A percentile compares a stretch with the other conserved stretches of the same genome.
phyloP scores from a whole-genome alignment of 495 filamentous ascomycete species.

The Penicillium canescens region DNA sequence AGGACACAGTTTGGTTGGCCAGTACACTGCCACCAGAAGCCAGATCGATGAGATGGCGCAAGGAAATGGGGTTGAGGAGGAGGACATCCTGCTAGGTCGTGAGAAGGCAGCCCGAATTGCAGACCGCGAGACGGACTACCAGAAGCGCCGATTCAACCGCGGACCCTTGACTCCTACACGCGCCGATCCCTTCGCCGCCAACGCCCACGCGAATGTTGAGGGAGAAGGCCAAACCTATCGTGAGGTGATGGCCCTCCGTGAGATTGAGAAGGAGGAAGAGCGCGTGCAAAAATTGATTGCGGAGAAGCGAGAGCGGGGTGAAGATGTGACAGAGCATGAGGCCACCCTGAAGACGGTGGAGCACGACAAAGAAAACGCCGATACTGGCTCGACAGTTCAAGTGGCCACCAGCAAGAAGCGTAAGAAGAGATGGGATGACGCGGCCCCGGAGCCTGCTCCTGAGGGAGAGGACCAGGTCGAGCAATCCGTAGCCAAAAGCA shows the following conservation, averaged over 20 bases:
- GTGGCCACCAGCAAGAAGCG: conserved; percentile 70
- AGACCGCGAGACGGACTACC: conserved; percentile 94
- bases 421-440: conserved; percentile 95
- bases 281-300: conserved; percentile 79
- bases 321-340: conserved; percentile 62
- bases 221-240: conserved; percentile 79
- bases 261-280: conserved; percentile 93
- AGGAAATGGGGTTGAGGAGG: conserved; percentile 83
- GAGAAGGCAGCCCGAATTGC: conserved; percentile 89
- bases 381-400: conserved; percentile 66
- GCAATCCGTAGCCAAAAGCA: conserved; percentile 58
- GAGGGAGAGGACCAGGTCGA: conserved; percentile 39
- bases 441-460: conserved; percentile 51
- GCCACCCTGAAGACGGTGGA: conserved; percentile 68
- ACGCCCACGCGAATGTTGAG: conserved; percentile 64
- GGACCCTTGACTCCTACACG: conserved; percentile 78
- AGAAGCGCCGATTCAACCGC: conserved; percentile 89
- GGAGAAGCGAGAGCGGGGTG: conserved; percentile 68
- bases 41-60: conserved; percentile 94
- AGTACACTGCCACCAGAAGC: conserved; percentile 89
- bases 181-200: conserved; percentile 83
- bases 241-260: conserved; percentile 87
- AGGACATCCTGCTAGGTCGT: conserved; percentile 82
- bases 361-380: conserved; percentile 68
- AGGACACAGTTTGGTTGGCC: conserved; percentile 80